These are phyloP conservation scores for Forsythia suspensa DNA, from an alignment of 257 asterid species.

Conservation along the genomic window DNA sequence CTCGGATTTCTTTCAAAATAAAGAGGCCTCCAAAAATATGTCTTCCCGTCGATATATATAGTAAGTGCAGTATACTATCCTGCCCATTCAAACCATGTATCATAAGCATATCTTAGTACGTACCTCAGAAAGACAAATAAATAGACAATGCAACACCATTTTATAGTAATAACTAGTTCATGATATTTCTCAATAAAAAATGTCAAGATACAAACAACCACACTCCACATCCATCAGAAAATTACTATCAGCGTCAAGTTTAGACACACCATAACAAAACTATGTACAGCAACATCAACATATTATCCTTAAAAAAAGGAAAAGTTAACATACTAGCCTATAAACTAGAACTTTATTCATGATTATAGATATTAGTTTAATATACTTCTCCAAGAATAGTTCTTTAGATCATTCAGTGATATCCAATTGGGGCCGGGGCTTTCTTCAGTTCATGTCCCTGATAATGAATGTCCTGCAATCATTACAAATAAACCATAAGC, in stretches of 20 bases:
- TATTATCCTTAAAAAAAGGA: not conserved
- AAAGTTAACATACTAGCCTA: not conserved
- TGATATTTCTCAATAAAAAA: not conserved
- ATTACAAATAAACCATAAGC: not conserved
- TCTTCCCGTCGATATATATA: not conserved
- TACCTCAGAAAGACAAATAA: not conserved
- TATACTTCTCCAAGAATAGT: not conserved
- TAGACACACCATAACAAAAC: not conserved
- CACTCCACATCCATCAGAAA: not conserved
- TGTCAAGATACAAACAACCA: not conserved
- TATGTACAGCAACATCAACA: not conserved
- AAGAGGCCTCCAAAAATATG: not conserved
- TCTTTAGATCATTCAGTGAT: slow-evolving; percentile 31
- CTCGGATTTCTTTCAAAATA: not conserved
- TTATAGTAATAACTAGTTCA: not conserved
- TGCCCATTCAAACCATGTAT: slow-evolving; percentile 29
- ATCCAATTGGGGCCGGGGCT: slow-evolving; percentile 57
- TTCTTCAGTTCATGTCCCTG: slow-evolving; percentile 53
- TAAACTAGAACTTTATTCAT: not conserved
- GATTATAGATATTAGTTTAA: not conserved
- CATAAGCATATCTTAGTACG: slow-evolving; percentile 19
- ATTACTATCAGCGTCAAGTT: not conserved
- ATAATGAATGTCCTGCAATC: slow-evolving; percentile 57
- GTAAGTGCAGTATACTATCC: slow-evolving; percentile 32
- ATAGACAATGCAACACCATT: not conserved